phyloP scores from a whole-genome alignment of 768 basidiomycete genomes.

The Gelatoporia subvermispora region DNA sequence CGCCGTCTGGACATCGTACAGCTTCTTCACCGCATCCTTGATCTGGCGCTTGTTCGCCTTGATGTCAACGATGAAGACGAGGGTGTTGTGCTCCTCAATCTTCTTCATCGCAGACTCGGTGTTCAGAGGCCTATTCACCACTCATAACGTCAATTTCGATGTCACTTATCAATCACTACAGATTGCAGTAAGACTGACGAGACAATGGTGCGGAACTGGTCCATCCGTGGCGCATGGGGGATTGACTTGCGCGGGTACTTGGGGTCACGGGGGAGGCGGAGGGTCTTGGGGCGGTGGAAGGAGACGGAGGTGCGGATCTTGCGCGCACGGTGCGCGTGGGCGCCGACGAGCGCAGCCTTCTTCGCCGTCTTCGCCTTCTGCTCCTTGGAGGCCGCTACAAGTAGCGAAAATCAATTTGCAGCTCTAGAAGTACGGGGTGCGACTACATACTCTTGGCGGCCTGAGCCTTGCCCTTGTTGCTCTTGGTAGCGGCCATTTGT shows the following conservation, averaged over 20 bases:
- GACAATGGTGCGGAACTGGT: constrained; percentile 92
- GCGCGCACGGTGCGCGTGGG: constrained; percentile 66
- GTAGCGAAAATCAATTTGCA: no score
- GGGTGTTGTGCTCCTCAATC: constrained; percentile 99
- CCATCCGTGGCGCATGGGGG: constrained; percentile 90
- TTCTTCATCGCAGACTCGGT: constrained; percentile 99
- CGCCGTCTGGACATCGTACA: constrained; percentile 94
- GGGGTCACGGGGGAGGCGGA: constrained; percentile 76
- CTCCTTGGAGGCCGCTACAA: constrained; percentile 28
- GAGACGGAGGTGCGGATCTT: constrained; percentile 83
- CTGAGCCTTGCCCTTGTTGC: constrained; percentile 52
- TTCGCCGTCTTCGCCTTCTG: constrained; percentile 90
- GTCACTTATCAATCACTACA: not conserved
- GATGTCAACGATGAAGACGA: constrained; percentile 96
- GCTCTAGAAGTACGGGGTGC: no score
- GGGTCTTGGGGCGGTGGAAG: constrained; percentile 96
- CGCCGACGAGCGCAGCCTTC: constrained; percentile 93
- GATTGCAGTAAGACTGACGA: constrained; percentile 48
- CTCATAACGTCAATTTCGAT: not conserved
- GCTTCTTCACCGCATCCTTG: constrained; percentile 98
- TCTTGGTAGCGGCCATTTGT: constrained; percentile 66
- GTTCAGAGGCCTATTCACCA: constrained; percentile 64
- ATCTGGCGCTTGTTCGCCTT: constrained; percentile 98
- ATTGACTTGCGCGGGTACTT: constrained; percentile 96
- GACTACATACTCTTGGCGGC: constrained; percentile 39